Evolutionary conservation across 1,139 yeast species (phyloP), one percentile per base, ranked within the genome.

Genomic region (Nakaseomyces sp.): DNA sequence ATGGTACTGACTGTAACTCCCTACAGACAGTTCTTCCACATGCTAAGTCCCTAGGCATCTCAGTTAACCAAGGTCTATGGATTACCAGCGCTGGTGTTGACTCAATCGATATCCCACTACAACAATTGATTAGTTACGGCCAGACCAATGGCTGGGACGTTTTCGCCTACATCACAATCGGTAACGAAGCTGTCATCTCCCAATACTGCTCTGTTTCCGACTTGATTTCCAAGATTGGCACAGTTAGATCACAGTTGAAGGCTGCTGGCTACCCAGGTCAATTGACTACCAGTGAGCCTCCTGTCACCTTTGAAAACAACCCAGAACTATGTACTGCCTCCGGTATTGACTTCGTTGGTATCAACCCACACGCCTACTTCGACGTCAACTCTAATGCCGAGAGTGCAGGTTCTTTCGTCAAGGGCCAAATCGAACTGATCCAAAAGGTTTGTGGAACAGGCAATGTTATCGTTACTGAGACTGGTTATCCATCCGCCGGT

Each of bases 401-500:
- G 31, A 70, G 76, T 41, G 79, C 96, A 6, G 96, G 96, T 37
- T 47, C 70, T n/a, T 88, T 84, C 58, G 77, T 86, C 41, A 66
- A 68, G 43, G 73, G 76, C 24, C 93, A 87, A 65, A 68, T 77
- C 49, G 62, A 60, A 22, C 61, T 77, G 47, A 79, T 78, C 19
- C 68, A 73, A 54, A 65, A 66, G 17, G 66, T 72, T 38, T 79
- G 89, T 64, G 71, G 72, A 31, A 67, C 71, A 33, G 58, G 65
- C 50, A 69, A 69, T 46, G 72, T 75, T 19, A 69, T 72, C 29
- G 76, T 81, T 43, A 81, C 94, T 13, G 96, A 88, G 66, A 86
- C 96, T 4, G 96, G 96, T 32, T 88, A 85, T 62, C 96, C 96
- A 51, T 77, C 81, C 51, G 67, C 71, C 37, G 96, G 96, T 54